Evolutionary conservation across 2,329 filamentous ascomycete species (phyloP).

Genomic region (Colletotrichum orbiculare): DNA sequence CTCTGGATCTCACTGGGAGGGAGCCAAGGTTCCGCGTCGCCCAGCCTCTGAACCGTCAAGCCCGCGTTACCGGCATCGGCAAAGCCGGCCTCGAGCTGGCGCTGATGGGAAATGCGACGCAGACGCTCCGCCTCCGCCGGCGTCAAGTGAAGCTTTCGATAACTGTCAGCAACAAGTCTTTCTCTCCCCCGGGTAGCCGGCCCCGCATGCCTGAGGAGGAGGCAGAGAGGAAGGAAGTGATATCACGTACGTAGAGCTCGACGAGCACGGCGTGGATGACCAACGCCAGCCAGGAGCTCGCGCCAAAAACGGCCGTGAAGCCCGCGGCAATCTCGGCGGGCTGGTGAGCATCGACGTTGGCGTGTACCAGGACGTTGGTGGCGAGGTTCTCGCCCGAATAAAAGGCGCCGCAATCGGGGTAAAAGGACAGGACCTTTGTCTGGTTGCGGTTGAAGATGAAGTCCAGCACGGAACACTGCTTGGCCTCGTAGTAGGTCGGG

Average conservation of each 20-base stretch:
- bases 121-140: conserved; percentile 62
- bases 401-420: conserved; percentile 56
- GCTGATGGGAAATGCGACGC: conserved; percentile 61
- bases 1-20: conserved; percentile 17
- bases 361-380: conserved; percentile 44
- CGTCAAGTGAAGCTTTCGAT: conserved; percentile 57
- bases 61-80: conserved; percentile 57
- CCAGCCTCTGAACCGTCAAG: conserved; percentile 53
- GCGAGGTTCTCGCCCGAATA: conserved; percentile 44
- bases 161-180: neutral
- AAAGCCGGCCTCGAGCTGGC: conserved; percentile 64
- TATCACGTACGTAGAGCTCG: conserved; percentile 43
- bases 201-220: neutral
- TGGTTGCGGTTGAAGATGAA: conserved; percentile 46
- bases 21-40: conserved; percentile 46
- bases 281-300: conserved; percentile 55
- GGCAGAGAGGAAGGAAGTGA: neutral
- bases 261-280: conserved; percentile 34
- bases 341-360: conserved; percentile 44
- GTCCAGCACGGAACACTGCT: conserved; percentile 60
- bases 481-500: conserved; percentile 43
- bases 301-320: conserved; percentile 59
- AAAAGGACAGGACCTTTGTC: conserved; percentile 44
- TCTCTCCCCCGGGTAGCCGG: neutral
- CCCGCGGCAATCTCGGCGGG: conserved; percentile 50